Base-by-base conservation (phyloP, 225 moss, liverwort and hornwort species). In the Marchantia polymorpha region DNA sequence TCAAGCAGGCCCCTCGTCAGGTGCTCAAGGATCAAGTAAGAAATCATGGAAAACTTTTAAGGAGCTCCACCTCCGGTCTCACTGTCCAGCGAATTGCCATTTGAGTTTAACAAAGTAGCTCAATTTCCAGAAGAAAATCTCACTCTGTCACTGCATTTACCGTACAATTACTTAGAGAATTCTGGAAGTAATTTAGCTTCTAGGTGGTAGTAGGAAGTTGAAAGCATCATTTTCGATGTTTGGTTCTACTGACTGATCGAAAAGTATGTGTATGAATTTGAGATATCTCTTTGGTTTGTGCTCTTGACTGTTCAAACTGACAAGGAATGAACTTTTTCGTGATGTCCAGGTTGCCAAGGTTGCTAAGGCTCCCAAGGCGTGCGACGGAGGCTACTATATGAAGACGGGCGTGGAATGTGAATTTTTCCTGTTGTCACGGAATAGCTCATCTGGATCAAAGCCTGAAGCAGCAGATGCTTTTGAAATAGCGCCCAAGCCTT, bases 361-460 rank as follows among this genome's bases (percentile, higher is more conserved):
- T n/a, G n/a, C n/a, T n/a, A n/a, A 96, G 95, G 91, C 92, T 78
- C 56, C 82, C 17, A 80, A 67, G 79, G 94, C 92, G 52, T 64
- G 14, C 1, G 55, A 30, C 69, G 48, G 53, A 74, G 89, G 88
- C 12, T 89, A 85, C 77, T 81, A 71, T 66, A 85, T 93, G 92
- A 96, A 94, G 89, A 93, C 92, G 51, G 96, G 96, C 67, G 96
- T 96, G 74, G 96, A 96, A 87, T 94, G 94, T 66, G 96, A 96
- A 74, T 96, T 96, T 83, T 96, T 91, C 22, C 90, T 96, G 19
- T 84, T 96, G 30, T 78, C 72, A 64, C 25, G 78, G 25, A 73
- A 66, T 20, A 29, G 13, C 9, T 60, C 82, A 52, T 81, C 85
- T 53, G 84, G 70, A 80, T 49, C 74, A 75, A 78, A 79, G 58